Percentiles rank a stretch among this genome's conserved stretches.
Evolutionary conservation across 2,329 filamentous ascomycete genomes (phyloP).

Genomic region (Knufia fluminis): DNA sequence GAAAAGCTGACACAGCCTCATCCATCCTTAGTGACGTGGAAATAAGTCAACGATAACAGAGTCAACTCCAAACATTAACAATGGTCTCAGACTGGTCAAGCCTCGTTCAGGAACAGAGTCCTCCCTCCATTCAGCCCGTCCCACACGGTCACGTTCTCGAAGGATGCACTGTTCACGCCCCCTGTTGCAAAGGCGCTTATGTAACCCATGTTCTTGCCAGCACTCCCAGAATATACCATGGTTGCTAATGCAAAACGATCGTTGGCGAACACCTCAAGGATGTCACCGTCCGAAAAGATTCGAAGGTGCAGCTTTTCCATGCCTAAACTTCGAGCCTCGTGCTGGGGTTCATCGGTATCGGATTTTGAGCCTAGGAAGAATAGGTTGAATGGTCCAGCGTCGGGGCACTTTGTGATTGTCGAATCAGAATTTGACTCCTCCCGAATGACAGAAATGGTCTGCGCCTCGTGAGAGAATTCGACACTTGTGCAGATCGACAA

Average conservation of each 20-base stretch:
- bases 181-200: not conserved
- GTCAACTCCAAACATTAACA: too few relatives aligned
- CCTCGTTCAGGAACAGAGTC: not conserved
- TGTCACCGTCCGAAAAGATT: slow-evolving; percentile 34
- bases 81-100: too few relatives aligned
- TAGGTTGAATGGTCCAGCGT: slow-evolving; percentile 38
- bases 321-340: slow-evolving; percentile 24
- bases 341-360: too few relatives aligned
- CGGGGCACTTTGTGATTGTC: slow-evolving; percentile 25
- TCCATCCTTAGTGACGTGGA: too few relatives aligned
- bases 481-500: slow-evolving; percentile 30
- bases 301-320: slow-evolving; percentile 32
- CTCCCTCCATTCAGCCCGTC: not conserved
- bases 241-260: slow-evolving; percentile 35
- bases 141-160: slow-evolving; percentile 7
- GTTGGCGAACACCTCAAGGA: slow-evolving; percentile 40
- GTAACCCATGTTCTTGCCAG: not conserved
- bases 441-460: slow-evolving; percentile 35
- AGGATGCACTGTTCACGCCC: not conserved
- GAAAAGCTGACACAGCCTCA: not conserved
- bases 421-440: slow-evolving; percentile 26
- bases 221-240: slow-evolving; percentile 26
- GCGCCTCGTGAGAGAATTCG: slow-evolving; percentile 30
- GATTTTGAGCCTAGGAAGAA: too few relatives aligned
- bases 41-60: too few relatives aligned